Base-by-base conservation (phyloP, 2,329 filamentous ascomycete species). In the Parafenestella ontariensis region DNA sequence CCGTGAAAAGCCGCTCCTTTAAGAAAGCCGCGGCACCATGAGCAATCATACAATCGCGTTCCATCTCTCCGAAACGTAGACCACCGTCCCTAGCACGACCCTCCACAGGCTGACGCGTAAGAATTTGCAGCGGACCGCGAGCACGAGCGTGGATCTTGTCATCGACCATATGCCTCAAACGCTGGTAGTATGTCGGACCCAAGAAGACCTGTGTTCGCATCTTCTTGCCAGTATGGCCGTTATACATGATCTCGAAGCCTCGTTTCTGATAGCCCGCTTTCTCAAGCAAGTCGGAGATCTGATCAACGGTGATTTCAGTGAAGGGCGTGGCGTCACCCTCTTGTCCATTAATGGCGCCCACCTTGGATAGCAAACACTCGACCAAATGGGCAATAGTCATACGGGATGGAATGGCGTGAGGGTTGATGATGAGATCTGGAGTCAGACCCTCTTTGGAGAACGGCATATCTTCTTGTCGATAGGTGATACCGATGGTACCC, bases 301-400 rank as follows among this genome's bases (percentile, higher is more conserved):
- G 92, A 69, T 97, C 93, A 56, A 99, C 94, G 0, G 95, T 99
- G 59, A 99, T 92, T 66, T 97, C 94, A 9, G 95, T 98, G 76
- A 99, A 99, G 0, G 96, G 95, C 0, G 95, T 99, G 1, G 95
- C 95, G 71, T 99, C 96, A 68, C 95, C 96, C 80, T 99, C 95
- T 77, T 92, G 91, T 39, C 95, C 96, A 77, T 93, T 91, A 20
- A 99, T 84, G 2, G 95, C 91, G 1, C 92, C 92, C 31, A 99
- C 95, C 77, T 99, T 99, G 76, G 92, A 96, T 52, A 99, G 85
- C 66, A 98, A 85, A 84, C 95, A 99, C 82, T 99, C 95, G 75
- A 99, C 96, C 86, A 99, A 93, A 84, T 99, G 95, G 69, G 95
- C 95, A 87, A 99, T 99, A 2, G 96, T 99, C 95, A 99, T 99